Base-by-base conservation (phyloP, 2,329 filamentous ascomycete genomes). In the Neophaeococcomyces mojaviensis region DNA sequence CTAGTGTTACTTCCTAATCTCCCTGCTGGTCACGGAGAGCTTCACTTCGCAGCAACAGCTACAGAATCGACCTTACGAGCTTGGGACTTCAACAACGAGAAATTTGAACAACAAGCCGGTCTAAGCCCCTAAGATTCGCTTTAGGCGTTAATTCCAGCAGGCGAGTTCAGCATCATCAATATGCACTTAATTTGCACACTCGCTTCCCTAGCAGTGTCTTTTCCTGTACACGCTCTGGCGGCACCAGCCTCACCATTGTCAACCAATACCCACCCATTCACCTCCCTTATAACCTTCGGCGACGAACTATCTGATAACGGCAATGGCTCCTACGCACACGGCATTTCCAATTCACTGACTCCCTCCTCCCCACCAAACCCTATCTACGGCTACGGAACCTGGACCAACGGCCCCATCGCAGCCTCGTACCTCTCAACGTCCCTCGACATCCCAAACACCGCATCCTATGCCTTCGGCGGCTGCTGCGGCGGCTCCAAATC, bases 291-390 rank as follows among this genome's bases (percentile, higher is more conserved):
- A 9, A 56, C 53, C 8, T 61, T 59, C 37, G 58, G 58, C n/a
- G 58, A 61, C 42, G 56, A 61, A 30, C 42, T 61, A 34, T 48
- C 41, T 30, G 58, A 60, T 46, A 59, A 59, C 42, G 58, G 58
- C 28, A 58, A 56, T 39, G 58, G 58, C 19, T 49, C 39, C 43
- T 58, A 53, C 45, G 57, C 55, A 15, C 55, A 59, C 45, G 53
- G 55, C 24, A 53, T 61, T 37, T 52, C 55, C 6, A 55, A 55
- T 20, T n/a, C n/a, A n/a, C n/a, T n/a, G n/a, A n/a, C n/a, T n/a
- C n/a, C n/a, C n/a, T n/a, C n/a, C n/a, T n/a, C n/a, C n/a, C 42
- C 49, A 31, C 51, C 49, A 3, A 50, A 49, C 18, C 52, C 45
- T 20, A 49, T 59, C 28, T 61, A 61, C 49, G 59, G 58, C 28